Base-by-base conservation (phyloP, 306 rosid species). In the Luffa acutangula region DNA sequence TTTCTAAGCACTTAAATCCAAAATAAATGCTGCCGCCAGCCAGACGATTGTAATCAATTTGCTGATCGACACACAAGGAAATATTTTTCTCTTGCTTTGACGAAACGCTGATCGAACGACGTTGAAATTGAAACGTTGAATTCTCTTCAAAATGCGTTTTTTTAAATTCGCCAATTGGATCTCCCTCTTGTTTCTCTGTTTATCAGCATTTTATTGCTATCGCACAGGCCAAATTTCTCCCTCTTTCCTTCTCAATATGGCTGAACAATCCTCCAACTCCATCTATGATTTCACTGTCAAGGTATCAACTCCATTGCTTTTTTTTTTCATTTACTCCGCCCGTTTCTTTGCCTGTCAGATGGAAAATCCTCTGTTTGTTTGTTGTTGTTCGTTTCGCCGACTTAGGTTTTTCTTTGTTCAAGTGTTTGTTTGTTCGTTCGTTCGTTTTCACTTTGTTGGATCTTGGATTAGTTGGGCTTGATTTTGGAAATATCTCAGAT, bases 231-330 rank as follows among this genome's bases (percentile, higher is more conserved):
- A 74, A 51, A 74, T 74, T 20, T 58, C 79, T 69, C 80, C 18
- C 75, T 81, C 33, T 77, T 85, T 79, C 57, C 84, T 66, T 71
- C 84, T 2, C 21, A 25, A 74, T n/a, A 92, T 88, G 93, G 91
- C 93, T 12, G 77, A 83, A 77, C 73, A 84, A n/a, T 14, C 89
- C 53, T 74, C 97, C 90, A 88, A 84, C 60, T 90, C 97, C 75
- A 76, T 92, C 2, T 90, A 88, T 78, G 97, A 91, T 64, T 89
- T 91, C 89, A 84, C 97, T 48, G 97, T 93, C 87, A 90, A 90
- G 96, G 97, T 87, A 76, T 14, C 34, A 41, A 10, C 9, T 37
- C 18, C 34, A 17, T 21, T 10, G 21, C n/a, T 78, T 0, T 78
- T 0, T 0, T 78, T 0, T 70, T 33, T 33, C 11, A 0, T 33